Conservation (phyloP, 2,329 filamentous ascomycete genomes). For the Thelonectria rubi region DNA sequence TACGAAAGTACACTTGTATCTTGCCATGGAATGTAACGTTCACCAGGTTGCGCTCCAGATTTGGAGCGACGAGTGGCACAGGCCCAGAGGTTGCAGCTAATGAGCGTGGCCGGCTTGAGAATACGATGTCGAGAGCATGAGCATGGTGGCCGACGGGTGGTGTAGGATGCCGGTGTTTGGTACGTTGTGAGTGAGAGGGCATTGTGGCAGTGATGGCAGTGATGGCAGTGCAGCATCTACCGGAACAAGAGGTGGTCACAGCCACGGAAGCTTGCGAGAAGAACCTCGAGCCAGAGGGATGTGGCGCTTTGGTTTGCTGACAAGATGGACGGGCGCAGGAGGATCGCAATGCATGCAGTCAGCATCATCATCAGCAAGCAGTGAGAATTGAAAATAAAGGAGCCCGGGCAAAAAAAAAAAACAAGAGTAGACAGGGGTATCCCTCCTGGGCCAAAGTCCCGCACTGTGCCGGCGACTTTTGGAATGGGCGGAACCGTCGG, state of each 20-base stretch:
- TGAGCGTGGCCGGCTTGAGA: neutral
- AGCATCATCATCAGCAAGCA: neutral
- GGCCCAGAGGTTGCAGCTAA: neutral
- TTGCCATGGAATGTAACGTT: neutral
- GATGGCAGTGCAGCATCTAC: neutral
- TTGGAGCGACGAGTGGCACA: neutral
- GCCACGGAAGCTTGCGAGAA: neutral
- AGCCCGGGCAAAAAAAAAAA: too few relatives aligned
- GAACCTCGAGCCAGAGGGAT: neutral
- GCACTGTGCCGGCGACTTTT: neutral
- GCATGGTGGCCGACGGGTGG: too few relatives aligned
- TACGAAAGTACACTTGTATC: too few relatives aligned
- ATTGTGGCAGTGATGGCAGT: neutral
- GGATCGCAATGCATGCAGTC: neutral
- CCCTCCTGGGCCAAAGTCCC: neutral
- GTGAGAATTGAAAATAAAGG: too few relatives aligned
- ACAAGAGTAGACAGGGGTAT: neutral
- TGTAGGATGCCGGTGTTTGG: neutral
- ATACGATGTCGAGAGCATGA: too few relatives aligned
- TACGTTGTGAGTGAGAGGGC: neutral
- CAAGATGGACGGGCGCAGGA: neutral
- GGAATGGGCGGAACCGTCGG: neutral
- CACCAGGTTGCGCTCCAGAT: neutral
- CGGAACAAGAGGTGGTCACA: too few relatives aligned
- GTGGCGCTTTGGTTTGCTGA: neutral